phyloP scores from a whole-genome alignment of 2,329 filamentous ascomycete genomes.

The Cladosporium sp. region DNA sequence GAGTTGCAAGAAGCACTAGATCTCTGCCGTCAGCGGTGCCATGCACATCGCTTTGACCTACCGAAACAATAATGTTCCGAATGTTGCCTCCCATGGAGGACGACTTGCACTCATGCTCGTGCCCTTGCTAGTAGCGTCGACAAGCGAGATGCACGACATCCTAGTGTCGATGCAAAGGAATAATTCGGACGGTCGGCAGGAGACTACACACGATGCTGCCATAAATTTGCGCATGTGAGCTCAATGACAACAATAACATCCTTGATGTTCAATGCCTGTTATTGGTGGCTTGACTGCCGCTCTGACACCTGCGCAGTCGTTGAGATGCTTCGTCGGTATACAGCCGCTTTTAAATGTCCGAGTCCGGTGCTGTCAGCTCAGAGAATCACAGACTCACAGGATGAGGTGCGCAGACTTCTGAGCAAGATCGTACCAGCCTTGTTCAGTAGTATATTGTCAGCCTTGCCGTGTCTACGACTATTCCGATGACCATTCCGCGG shows the following conservation, averaged over 20 bases:
- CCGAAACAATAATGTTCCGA: not conserved
- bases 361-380: not conserved
- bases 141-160: constrained; percentile 5
- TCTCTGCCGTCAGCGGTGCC: not conserved
- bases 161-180: not conserved
- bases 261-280: not conserved
- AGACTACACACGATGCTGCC: not conserved
- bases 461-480: not conserved
- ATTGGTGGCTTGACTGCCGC: not conserved
- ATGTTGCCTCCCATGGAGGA: not conserved
- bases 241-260: not conserved
- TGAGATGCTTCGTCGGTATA: not conserved
- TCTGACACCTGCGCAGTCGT: not conserved
- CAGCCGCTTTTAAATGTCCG: not conserved
- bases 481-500: not conserved
- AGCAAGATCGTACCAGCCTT: not conserved
- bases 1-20: not conserved
- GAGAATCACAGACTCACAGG: not conserved
- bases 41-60: not conserved
- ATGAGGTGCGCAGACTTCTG: not conserved
- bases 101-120: not conserved
- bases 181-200: not conserved
- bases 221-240: not conserved
- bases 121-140: not conserved
- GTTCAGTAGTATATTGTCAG: not conserved